Conservation (phyloP, 1,284 basidiomycete genomes). For the Cryptococcus deneoformans region DNA sequence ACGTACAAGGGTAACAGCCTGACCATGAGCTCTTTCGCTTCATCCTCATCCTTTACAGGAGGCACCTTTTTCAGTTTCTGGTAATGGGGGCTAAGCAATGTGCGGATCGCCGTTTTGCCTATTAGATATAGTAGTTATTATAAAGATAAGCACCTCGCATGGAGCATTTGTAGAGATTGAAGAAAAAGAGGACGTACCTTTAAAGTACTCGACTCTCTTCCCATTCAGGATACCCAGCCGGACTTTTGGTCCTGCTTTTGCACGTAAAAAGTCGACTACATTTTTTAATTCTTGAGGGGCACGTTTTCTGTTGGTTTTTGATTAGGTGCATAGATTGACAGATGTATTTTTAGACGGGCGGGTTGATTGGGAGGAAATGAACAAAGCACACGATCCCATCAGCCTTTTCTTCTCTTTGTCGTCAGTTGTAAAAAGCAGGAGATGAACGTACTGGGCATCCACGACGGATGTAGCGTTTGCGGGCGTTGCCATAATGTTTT, state of each 20-base stretch:
- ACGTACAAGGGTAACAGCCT: slow-evolving; percentile 63
- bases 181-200: slow-evolving; percentile 63
- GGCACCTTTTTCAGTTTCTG: slow-evolving; percentile 83
- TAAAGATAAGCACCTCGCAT: neutral
- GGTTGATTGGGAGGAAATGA: slow-evolving; percentile 18
- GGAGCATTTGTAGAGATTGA: no score
- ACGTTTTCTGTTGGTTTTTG: slow-evolving; percentile 12
- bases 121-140: slow-evolving; percentile 1
- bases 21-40: slow-evolving; percentile 69
- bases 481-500: neutral
- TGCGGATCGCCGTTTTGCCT: slow-evolving; percentile 92
- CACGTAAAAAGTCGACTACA: slow-evolving; percentile 79
- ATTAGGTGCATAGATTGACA: neutral
- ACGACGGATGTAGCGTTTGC: neutral
- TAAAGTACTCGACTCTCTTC: slow-evolving; percentile 97
- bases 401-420: neutral
- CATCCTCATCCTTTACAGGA: slow-evolving; percentile 68
- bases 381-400: neutral
- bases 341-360: slow-evolving; percentile 12
- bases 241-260: slow-evolving; percentile 83
- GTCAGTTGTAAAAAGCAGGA: neutral
- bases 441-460: neutral
- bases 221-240: slow-evolving; percentile 88
- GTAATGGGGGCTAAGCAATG: slow-evolving; percentile 85
- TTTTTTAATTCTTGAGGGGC: slow-evolving; percentile 73